phyloP scores from a whole-genome alignment of 2,329 filamentous ascomycete genomes.

The Colletotrichum filicis region DNA sequence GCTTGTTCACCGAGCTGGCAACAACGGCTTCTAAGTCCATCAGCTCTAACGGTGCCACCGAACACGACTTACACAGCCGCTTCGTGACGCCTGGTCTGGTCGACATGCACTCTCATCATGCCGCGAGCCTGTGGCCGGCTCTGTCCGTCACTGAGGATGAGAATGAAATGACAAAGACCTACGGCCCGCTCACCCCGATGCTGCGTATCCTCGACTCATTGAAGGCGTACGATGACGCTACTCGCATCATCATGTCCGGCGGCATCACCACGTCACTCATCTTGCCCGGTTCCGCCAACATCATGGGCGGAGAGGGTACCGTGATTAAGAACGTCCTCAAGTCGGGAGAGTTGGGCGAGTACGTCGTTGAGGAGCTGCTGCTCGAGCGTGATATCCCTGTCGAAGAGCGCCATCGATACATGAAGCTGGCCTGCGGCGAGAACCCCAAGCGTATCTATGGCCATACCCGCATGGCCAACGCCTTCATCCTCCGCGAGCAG shows the following conservation, averaged over 20 bases:
- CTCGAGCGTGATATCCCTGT: conserved; percentile 50
- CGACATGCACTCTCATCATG: conserved; percentile 58
- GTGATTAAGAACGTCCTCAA: conserved; percentile 52
- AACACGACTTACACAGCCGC: conserved; percentile 47
- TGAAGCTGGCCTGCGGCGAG: conserved; percentile 60
- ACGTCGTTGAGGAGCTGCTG: conserved; percentile 53
- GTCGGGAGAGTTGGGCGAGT: conserved; percentile 47
- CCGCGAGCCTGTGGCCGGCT: conserved; percentile 46
- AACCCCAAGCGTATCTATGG: conserved; percentile 52
- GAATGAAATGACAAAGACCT: conserved; percentile 48
- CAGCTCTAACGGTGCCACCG: conserved; percentile 31
- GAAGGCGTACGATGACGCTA: conserved; percentile 53
- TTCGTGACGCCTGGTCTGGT: conserved; percentile 56
- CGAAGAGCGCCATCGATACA: conserved; percentile 47
- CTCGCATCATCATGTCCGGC: conserved; percentile 52
- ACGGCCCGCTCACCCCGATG: conserved; percentile 50
- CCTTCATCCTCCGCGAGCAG: conserved; percentile 51
- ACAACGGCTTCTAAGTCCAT: conserved; percentile 32
- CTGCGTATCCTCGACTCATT: conserved; percentile 51
- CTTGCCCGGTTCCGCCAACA: conserved; percentile 55
- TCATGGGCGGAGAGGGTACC: conserved; percentile 57
- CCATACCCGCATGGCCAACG: conserved; percentile 52
- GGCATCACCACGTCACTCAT: conserved; percentile 58
- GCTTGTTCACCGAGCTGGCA: conserved; percentile 47
- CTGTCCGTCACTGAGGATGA: conserved; percentile 45